Conservation (phyloP, 2,329 filamentous ascomycete species). For the Dactylellina parvicollis region DNA sequence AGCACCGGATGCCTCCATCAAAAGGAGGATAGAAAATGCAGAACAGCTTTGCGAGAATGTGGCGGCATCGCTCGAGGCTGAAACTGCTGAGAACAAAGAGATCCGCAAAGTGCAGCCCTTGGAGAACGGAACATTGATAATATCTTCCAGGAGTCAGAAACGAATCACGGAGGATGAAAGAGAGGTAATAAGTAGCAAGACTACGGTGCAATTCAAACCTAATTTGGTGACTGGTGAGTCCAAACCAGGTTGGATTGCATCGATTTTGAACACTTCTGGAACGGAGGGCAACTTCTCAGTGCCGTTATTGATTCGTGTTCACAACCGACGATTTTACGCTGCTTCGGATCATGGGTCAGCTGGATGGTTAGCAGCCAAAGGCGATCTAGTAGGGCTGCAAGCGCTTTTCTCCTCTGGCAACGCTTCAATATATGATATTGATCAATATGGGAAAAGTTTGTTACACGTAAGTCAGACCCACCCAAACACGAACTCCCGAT, state of each 20-base stretch:
- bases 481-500: neutral
- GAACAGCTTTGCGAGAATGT: neutral
- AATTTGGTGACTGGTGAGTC: constrained; percentile 7
- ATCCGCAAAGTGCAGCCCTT: neutral
- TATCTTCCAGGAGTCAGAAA: constrained; percentile 15
- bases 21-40: neutral
- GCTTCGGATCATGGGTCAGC: neutral
- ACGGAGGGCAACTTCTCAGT: constrained; percentile 15
- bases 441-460: constrained; percentile 23
- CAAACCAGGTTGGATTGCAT: constrained; percentile 1
- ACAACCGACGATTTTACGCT: constrained; percentile 19
- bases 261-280: constrained; percentile 1
- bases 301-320: constrained; percentile 24
- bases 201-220: constrained; percentile 19
- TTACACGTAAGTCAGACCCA: constrained; percentile 29
- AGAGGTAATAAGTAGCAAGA: constrained; percentile 14
- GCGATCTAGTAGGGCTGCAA: constrained; percentile 17
- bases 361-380: neutral
- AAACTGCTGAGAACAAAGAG: constrained; percentile 1
- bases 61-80: neutral
- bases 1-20: constrained; percentile 11
- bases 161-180: constrained; percentile 5
- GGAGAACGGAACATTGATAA: constrained; percentile 14
- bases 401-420: constrained; percentile 2
- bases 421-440: constrained; percentile 23